Evolutionary conservation across 2,329 filamentous ascomycete genomes (phyloP).

Genomic region (Exserohilum rostratum): DNA sequence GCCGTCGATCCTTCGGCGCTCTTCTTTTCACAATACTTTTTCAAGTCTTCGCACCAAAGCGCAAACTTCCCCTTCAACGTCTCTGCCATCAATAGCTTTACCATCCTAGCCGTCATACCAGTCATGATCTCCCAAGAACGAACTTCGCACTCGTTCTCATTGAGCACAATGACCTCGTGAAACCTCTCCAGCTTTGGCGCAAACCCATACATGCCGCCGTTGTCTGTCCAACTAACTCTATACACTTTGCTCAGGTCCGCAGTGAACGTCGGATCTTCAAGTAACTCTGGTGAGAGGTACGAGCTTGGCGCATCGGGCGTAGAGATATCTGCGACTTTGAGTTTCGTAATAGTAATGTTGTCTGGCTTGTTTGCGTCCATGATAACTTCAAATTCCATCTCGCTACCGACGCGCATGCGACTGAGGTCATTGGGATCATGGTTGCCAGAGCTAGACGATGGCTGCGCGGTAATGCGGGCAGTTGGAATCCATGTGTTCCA

Average conservation of each 20-base stretch:
- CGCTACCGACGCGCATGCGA: constrained; percentile 18
- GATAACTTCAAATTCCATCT: constrained; percentile 25
- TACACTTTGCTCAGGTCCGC: constrained; percentile 25
- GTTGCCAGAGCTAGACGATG: not conserved
- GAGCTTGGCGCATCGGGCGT: constrained; percentile 20
- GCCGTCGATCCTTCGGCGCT: not conserved
- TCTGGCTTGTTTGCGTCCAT: constrained; percentile 21
- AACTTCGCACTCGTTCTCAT: constrained; percentile 25
- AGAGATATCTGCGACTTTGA: constrained; percentile 27
- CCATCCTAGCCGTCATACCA: constrained; percentile 23
- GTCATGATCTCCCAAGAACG: constrained; percentile 30
- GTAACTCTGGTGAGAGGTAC: constrained; percentile 16
- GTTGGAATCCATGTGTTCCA: constrained; percentile 31
- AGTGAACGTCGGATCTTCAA: constrained; percentile 18
- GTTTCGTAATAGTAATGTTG: constrained; percentile 13
- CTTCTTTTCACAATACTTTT: constrained; percentile 20
- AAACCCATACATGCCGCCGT: constrained; percentile 17
- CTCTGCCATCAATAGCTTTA: constrained; percentile 22
- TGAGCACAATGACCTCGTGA: constrained; percentile 26
- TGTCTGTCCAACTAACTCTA: constrained; percentile 27
- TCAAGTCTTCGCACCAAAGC: constrained; percentile 27
- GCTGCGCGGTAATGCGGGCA: constrained; percentile 18
- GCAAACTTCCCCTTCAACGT: constrained; percentile 23
- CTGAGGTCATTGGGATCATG: not conserved
- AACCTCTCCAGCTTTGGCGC: constrained; percentile 22